Evolutionary conservation across 495 filamentous ascomycete genomes (phyloP), one percentile per base, ranked within the genome.

Genomic region (Penicillium daleae): DNA sequence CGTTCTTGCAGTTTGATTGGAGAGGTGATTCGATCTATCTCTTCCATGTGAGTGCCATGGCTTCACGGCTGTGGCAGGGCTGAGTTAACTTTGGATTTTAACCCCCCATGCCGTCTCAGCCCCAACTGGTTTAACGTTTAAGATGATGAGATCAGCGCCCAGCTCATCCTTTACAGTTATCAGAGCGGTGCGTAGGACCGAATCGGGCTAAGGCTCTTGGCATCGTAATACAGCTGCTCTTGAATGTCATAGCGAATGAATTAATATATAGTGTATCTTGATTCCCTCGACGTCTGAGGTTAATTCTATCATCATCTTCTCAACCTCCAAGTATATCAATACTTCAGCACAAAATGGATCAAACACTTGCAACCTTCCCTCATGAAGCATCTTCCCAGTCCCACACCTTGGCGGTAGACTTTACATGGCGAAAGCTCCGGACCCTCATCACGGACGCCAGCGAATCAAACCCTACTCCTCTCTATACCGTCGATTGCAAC

Each of bases 401-500:
- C 32, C 53, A 35, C 32, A 39, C 53, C 12, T n/a, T 56, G n/a
- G 32, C 53, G 37, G 53, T 56, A 27, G 53, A 56, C 15, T 42
- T 56, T 17, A 26, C 35, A 17, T 56, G 53, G 53, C 27, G 37
- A 29, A 56, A 56, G 53, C 37, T 39, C 37, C 26, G 40, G 32
- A 10, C 48, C 15, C 40, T 55, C 50, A 26, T 64, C 40, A 49
- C 35, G 4, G 50, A 60, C 15, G 26, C 39, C 39, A 49, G 51
- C 31, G 33, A 56, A 22, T 32, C 62, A 17, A 42, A 56, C 33
- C 29, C 56, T 3, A 31, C 29, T 6, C 56, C 62, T 5, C 40
- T 64, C 7, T 64, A 64, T 48, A 55, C 42, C 19, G 52, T 64
- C 17, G 24, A 50, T 26, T 53, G 32, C 6, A 17, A 60, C 46